These are phyloP conservation scores for Podochytrium sp. DNA, from an alignment of 192 early-diverging fungal genomes.

Conservation along the genomic window DNA sequence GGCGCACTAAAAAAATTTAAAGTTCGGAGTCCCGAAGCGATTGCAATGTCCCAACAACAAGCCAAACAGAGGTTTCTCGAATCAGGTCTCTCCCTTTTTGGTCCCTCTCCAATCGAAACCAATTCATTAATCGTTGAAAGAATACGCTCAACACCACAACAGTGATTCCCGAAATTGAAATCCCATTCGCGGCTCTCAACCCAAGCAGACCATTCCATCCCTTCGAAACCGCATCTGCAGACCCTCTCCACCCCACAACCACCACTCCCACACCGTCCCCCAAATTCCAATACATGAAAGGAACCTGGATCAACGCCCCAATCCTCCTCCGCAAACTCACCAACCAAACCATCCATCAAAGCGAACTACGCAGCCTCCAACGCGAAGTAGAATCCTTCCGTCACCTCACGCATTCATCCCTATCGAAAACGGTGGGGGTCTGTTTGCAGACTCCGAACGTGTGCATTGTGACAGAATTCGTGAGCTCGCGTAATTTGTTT, in stretches of 20 bases:
- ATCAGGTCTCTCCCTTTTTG: not conserved
- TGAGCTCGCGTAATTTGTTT: constrained; percentile 28
- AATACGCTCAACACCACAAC: constrained; percentile 7
- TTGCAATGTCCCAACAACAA: not conserved
- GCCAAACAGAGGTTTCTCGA: not conserved
- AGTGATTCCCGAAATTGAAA: constrained; percentile 44
- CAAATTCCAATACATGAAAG: constrained; percentile 26
- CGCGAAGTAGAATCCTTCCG: not conserved
- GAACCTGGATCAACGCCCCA: constrained; percentile 41
- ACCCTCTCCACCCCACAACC: not conserved
- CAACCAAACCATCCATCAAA: constrained; percentile 21
- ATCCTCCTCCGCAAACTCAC: constrained; percentile 41
- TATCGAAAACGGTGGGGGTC: constrained; percentile 39
- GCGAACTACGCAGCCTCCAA: not conserved
- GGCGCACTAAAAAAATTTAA: not conserved
- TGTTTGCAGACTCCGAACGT: constrained; percentile 46
- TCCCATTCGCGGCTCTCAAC: constrained; percentile 34
- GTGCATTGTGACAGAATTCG: constrained; percentile 43
- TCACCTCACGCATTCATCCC: constrained; percentile 35
- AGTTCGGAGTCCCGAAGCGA: not conserved
- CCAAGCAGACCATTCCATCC: constrained; percentile 10
- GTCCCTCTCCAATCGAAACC: too few species aligned
- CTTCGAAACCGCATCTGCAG: not conserved
- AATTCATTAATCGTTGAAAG: not conserved
- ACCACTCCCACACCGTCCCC: not conserved